Base-by-base conservation (phyloP, 768 basidiomycete species). In the Tremella fuciformis region DNA sequence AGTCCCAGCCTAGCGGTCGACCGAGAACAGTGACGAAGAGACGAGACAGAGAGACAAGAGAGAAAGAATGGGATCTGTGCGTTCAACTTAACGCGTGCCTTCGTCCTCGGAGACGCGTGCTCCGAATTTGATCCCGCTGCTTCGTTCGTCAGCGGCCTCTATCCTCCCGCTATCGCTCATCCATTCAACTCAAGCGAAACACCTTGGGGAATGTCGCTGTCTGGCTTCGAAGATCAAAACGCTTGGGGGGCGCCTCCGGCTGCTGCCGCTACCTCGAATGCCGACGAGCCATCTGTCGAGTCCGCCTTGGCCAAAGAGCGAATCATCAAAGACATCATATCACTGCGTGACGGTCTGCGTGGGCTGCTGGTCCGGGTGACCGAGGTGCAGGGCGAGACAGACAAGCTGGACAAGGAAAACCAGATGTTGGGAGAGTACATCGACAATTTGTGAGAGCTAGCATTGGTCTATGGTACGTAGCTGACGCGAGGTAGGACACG, bases 381-480 rank as follows among this genome's bases (percentile, higher is more conserved):
- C 16, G 66, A 72, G 60, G 62, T 69, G 1, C 66, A 74, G 50
- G 58, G 51, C 25, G 68, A 71, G 24, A 74, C 61, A 37, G 70
- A 74, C 19, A 71, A 69, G 55, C 57, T 74, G 13, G 50, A 55
- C 53, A 64, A 53, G 57, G 73, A 74, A 42, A 74, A 72, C 57
- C 67, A 74, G 55, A 71, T 74, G 70, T 53, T 74, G 22, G 58
- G 62, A 22, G 55, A 66, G n/a, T 74, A 74, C 48, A 67, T 74
- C 40, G 73, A 74, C 42, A 74, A 74, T 53, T 59, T 74, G 73
- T 74, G 47, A 50, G 73, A 65, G 39, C 13, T 4, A 8, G n/a
- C 9, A 34, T 7, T 15, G 9, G 49, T 51, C 25, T 13, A 11
- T 16, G 25, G 40, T 49, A 13, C 4, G 8, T 15, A 34, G 25